Evolutionary conservation across 257 asterid genomes (phyloP).

Genomic region (Fraxinus excelsior): DNA sequence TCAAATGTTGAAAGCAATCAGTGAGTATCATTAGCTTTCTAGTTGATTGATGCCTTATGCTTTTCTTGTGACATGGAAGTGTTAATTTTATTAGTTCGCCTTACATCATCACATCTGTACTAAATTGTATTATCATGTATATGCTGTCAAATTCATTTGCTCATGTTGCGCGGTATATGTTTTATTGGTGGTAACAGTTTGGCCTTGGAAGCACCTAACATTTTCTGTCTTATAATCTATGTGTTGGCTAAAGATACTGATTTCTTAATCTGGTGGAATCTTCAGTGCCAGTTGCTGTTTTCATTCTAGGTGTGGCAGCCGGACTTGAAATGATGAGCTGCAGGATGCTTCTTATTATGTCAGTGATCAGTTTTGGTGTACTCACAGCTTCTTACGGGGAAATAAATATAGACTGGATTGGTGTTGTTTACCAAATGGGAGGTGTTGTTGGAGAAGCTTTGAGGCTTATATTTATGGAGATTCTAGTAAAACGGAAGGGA

Average conservation of each 20-base stretch:
- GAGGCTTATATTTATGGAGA: conserved; percentile 93
- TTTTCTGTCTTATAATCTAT: conserved; percentile 9
- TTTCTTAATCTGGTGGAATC: conserved; percentile 28
- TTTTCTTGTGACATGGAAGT: not conserved
- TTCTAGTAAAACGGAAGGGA: conserved; percentile 90
- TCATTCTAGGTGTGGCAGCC: conserved; percentile 87
- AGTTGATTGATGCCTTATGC: not conserved
- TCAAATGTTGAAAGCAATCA: conserved; percentile 96
- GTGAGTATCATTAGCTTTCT: conserved; percentile 47
- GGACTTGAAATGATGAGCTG: conserved; percentile 94
- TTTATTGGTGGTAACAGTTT: conserved; percentile 3
- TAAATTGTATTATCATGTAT: not conserved
- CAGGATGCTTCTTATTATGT: conserved; percentile 94
- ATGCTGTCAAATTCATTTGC: not conserved
- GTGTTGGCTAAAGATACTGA: conserved; percentile 8
- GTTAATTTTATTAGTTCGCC: too few species aligned
- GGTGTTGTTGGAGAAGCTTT: conserved; percentile 98
- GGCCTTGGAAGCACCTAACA: not conserved
- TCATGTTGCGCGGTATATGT: not conserved
- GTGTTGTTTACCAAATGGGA: conserved; percentile 99
- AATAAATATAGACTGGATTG: conserved; percentile 84
- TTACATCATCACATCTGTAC: not conserved
- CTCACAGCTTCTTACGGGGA: conserved; percentile 94
- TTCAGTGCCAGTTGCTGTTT: conserved; percentile 98
- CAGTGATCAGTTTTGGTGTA: conserved; percentile 90